phyloP scores from a whole-genome alignment of 768 basidiomycete species.

The Leucocoprinus leucothites region DNA sequence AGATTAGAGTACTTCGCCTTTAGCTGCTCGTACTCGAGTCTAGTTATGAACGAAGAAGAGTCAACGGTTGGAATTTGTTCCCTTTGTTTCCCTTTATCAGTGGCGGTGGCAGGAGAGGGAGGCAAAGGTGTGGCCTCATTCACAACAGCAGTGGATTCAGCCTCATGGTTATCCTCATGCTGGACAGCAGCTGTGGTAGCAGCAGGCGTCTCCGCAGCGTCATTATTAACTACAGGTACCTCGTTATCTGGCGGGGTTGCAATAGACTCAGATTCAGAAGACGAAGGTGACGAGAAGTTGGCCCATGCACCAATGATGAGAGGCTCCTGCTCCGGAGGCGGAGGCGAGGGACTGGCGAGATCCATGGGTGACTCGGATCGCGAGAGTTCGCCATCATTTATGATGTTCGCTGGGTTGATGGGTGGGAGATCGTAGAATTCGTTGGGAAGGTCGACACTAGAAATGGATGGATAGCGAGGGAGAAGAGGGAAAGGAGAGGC shows the following conservation, averaged over 20 bases:
- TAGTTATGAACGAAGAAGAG: conserved; percentile 3
- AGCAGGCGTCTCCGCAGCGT: not conserved
- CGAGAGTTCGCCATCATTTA: conserved; percentile 20
- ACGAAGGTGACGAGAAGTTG: conserved; percentile 31
- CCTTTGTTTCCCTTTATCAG: conserved; percentile 9
- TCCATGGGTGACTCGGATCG: conserved; percentile 49
- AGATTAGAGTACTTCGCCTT: conserved; percentile 15
- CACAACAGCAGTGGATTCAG: not conserved
- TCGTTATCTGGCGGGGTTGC: not conserved
- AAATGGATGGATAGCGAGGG: conserved; percentile 8
- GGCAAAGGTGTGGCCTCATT: not conserved
- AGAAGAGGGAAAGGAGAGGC: conserved; percentile 4
- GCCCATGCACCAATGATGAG: conserved; percentile 43
- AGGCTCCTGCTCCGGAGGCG: conserved; percentile 27
- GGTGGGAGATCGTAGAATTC: conserved; percentile 2
- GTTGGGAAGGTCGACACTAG: not conserved
- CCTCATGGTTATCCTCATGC: conserved; percentile 3
- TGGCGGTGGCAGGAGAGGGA: not conserved
- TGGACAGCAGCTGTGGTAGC: not conserved
- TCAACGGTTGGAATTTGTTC: conserved; percentile 4
- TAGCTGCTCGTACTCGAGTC: conserved; percentile 6
- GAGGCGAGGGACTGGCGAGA: conserved; percentile 37
- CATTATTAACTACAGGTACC: not conserved
- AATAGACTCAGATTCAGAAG: conserved; percentile 9
- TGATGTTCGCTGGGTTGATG: not conserved